Evolutionary conservation across 129 eudicot genomes (phyloP).

Genomic region (Kitagawia praeruptora): DNA sequence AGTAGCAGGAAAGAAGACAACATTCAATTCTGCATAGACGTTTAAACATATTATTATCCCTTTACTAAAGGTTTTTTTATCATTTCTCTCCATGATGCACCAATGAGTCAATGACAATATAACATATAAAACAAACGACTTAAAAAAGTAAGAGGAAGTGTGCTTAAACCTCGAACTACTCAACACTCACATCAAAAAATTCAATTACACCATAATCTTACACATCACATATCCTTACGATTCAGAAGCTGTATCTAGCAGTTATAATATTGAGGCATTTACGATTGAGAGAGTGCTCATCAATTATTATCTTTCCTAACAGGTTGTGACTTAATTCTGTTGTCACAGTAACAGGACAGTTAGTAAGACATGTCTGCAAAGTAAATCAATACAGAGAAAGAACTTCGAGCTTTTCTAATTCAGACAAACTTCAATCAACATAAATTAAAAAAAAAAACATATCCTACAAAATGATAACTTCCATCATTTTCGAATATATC

Average conservation of each 20-base stretch:
- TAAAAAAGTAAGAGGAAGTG: background rate
- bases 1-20: background rate
- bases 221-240: background rate
- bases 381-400: background rate
- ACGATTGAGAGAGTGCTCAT: background rate
- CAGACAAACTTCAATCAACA: background rate
- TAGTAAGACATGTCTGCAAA: background rate
- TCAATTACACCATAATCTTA: background rate
- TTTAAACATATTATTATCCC: background rate
- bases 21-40: background rate
- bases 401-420: background rate
- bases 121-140: background rate
- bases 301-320: background rate
- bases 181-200: background rate
- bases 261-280: background rate
- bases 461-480: background rate
- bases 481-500: no score
- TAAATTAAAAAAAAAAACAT: no score
- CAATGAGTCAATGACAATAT: background rate
- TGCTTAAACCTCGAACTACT: background rate
- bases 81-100: background rate
- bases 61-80: background rate
- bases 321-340: background rate
- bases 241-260: background rate
- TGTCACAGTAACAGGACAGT: background rate